A percentile compares a stretch with the other conserved stretches of the same genome.
phyloP scores from a whole-genome alignment of 129 eudicot species.

The Deinandra increscens region DNA sequence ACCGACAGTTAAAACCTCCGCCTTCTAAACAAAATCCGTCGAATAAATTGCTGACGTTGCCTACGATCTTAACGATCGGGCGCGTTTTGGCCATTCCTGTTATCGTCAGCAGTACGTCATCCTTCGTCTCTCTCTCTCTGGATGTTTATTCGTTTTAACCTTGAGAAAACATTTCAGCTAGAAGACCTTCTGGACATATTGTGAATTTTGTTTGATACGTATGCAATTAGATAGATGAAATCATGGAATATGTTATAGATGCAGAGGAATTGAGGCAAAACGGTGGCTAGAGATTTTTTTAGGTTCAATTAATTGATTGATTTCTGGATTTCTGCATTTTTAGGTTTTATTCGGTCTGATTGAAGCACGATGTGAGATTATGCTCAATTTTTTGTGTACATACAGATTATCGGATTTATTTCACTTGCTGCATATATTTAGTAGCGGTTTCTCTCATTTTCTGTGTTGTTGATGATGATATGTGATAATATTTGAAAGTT shows the following conservation, averaged over 20 bases:
- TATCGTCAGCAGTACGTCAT: conserved; percentile 68
- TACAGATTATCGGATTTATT: neutral
- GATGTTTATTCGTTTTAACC: conserved; percentile 4
- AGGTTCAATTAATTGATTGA: neutral
- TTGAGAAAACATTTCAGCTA: neutral
- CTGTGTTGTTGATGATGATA: conserved; percentile 9
- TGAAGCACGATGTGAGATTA: conserved; percentile 8
- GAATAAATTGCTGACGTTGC: conserved; percentile 74
- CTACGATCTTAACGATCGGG: conserved; percentile 81
- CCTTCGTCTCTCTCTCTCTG: neutral
- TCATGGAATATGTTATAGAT: conserved; percentile 13
- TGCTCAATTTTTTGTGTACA: neutral
- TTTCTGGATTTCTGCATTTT: neutral
- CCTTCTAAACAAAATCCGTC: conserved; percentile 32
- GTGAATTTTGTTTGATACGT: conserved; percentile 19
- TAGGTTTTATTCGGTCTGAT: conserved; percentile 7
- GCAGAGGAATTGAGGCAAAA: conserved; percentile 1
- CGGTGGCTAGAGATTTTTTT: conserved; percentile 2
- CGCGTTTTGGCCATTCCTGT: conserved; percentile 90
- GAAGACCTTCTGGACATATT: conserved; percentile 8
- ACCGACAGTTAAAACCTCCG: conserved; percentile 13
- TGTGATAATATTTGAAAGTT: neutral
- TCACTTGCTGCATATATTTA: neutral
- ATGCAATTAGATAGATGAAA: conserved; percentile 11
- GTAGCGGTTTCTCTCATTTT: conserved; percentile 5